Evolutionary conservation across 768 basidiomycete genomes (phyloP).

Genomic region (Daedalea quercina): DNA sequence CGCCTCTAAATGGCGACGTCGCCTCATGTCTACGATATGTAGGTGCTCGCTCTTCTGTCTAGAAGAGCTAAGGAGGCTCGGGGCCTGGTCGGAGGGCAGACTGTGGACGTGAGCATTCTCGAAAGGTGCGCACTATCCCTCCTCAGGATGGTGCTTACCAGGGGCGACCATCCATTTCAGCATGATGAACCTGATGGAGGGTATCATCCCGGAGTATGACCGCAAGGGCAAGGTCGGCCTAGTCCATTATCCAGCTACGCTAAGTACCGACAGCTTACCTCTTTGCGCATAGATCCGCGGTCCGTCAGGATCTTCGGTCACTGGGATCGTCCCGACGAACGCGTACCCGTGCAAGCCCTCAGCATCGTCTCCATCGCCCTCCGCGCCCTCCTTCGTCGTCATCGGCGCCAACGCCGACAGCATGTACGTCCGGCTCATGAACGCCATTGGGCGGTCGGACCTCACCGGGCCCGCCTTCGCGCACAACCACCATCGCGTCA

Average conservation of each 20-base stretch:
- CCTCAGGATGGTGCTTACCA: neutral
- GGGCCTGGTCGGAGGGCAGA: slow-evolving; percentile 34
- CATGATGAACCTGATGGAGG: slow-evolving; percentile 75
- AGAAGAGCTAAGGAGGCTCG: slow-evolving; percentile 28
- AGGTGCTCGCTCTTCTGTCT: slow-evolving; percentile 58
- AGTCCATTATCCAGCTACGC: neutral
- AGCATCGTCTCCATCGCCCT: slow-evolving; percentile 30
- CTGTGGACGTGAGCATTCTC: slow-evolving; percentile 71
- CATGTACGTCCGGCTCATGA: slow-evolving; percentile 64
- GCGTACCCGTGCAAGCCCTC: slow-evolving; percentile 62
- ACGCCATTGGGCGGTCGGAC: slow-evolving; percentile 49
- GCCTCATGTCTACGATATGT: neutral
- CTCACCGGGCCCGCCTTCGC: slow-evolving; percentile 47
- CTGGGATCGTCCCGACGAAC: slow-evolving; percentile 71
- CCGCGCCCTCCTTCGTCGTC: slow-evolving; percentile 49
- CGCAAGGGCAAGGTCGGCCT: slow-evolving; percentile 53
- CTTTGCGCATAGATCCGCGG: slow-evolving; percentile 43
- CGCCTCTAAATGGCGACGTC: neutral
- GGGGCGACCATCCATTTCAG: slow-evolving; percentile 24
- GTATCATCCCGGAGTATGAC: slow-evolving; percentile 69
- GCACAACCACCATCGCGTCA: slow-evolving; percentile 36
- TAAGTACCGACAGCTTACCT: neutral
- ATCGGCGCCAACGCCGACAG: slow-evolving; percentile 71
- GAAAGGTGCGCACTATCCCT: slow-evolving; percentile 41
- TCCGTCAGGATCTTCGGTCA: slow-evolving; percentile 69